Evolutionary conservation across 2,329 filamentous ascomycete species (phyloP), one percentile per base, ranked within the genome.

Genomic region (Neofusicoccum laricinum): DNA sequence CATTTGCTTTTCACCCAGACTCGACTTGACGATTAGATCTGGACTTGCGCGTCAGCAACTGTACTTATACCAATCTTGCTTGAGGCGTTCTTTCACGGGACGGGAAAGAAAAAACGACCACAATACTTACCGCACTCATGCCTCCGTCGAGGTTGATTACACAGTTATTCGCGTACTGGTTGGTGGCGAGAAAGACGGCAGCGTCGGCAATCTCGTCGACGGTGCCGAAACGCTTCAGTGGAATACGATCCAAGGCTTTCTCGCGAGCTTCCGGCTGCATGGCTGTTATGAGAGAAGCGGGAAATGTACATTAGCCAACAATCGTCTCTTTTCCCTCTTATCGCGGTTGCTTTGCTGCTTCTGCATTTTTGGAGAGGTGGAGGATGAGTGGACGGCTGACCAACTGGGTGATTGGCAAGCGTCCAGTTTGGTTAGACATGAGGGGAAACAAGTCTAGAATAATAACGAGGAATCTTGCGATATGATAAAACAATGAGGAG

Each of bases 131-230:
- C 55, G 90, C 90, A 75, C 90, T 93, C 69, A 96, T 76, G 1
- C 93, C 93, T 15, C 93, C 93, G 76, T 96, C 93, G 32, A 97
- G 82, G 75, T 93, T 95, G 59, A 97, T 81, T 58, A 93, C 84
- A 75, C 91, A 95, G 69, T 96, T 96, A 75, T 94, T 94, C 64
- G 92, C 90, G 77, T 94, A 97, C 67, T 85, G 80, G 75, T 95
- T 96, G 51, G 84, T 83, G 34, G 86, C 89, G 15, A 96, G 82
- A 75, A 96, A 96, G 32, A 89, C 73, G 51, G 90, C 91, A 63
- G 92, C 92, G 71, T 93, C 88, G n/a, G 92, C 92, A 36, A 96
- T 86, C 75, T 96, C 92, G 30, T 85, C 81, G 7, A 85, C 80
- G 38, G 80, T 78, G 15, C 91, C 92, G 67, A 94, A 86, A 34